Base-by-base conservation (phyloP, 441 rosid species). In the Mallotus japonicus region DNA sequence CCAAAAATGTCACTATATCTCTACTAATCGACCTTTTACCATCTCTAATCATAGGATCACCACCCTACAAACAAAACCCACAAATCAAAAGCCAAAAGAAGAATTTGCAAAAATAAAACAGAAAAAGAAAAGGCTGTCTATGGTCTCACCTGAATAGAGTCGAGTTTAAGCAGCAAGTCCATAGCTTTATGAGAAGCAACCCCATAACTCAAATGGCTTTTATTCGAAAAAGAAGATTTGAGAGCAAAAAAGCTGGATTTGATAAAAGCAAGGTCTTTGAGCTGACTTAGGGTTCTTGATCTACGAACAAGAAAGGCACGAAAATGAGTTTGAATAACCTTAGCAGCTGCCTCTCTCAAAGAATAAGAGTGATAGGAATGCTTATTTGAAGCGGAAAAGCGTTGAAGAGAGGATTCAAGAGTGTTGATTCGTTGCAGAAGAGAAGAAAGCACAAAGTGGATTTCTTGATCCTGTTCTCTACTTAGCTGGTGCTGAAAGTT, bases 251-350 rank as follows among this genome's bases (percentile, higher is more conserved):
- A 88, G 55, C 82, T 81, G 63, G 97, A 85, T 81, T 88, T 92
- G 65, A 95, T 77, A 67, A 63, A 53, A 61, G 96, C 98, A 37
- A 95, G 92, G 62, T 85, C 89, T 77, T 91, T 87, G 76, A 92
- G 97, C 76, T 90, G 88, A 28, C 93, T 79, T 34, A 95, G 90
- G 67, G 91, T 83, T 80, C 85, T 83, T 59, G 97, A 95, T 90
- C 97, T 87, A 32, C 79, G 88, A 67, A 84, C 96, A 4, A 95
- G 88, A 85, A 87, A 89, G 28, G 90, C 81, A 0, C 97, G 90
- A 77, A 92, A 95, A 83, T 87, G 93, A 74, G 81, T 76, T 77
- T 91, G 99, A 73, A 95, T 95, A 32, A 95, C 85, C 42, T 94
- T 85, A 42, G 99, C 98, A 6, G 98, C 98, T 10, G 87, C 76